Conservation (phyloP, 192 early-diverging fungal genomes). For the Entrophospora sp. region DNA sequence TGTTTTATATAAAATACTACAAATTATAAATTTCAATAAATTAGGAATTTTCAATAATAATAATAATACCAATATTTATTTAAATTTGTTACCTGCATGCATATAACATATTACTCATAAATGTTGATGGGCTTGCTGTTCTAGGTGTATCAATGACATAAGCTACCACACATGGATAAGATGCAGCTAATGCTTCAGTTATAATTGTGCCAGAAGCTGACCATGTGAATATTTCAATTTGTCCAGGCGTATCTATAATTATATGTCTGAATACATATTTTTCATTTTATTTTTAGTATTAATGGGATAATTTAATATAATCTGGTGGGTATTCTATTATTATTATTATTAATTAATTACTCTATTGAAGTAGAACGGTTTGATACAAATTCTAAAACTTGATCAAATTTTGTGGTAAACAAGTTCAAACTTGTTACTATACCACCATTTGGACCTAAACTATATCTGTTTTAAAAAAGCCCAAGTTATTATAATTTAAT, state of each 20-base stretch:
- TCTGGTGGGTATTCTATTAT: too few species aligned
- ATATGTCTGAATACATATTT: conserved; percentile 50
- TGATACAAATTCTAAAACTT: conserved; percentile 79
- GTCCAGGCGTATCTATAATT: conserved; percentile 90
- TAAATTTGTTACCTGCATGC: conserved; percentile 56
- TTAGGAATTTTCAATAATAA: too few species aligned
- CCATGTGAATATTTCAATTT: conserved; percentile 99
- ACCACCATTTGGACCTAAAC: conserved; percentile 92
- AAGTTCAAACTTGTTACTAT: conserved; percentile 93
- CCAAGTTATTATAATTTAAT: neutral
- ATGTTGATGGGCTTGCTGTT: conserved; percentile 83
- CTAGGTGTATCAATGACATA: conserved; percentile 97
- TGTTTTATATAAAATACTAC: conserved; percentile 90
- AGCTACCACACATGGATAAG: conserved; percentile 83
- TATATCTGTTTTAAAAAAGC: conserved; percentile 53
- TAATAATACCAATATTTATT: neutral
- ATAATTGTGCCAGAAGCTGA: conserved; percentile 94
- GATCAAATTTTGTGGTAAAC: conserved; percentile 98
- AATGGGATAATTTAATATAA: conserved; percentile 1
- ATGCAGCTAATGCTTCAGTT: conserved; percentile 84
- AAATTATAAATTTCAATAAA: too few species aligned
- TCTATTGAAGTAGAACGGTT: conserved; percentile 68
- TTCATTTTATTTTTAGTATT: neutral
- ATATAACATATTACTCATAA: conserved; percentile 99
- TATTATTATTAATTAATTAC: conserved; percentile 32